phyloP scores from a whole-genome alignment of 305 asterid genomes.

The Galium porrigens region DNA sequence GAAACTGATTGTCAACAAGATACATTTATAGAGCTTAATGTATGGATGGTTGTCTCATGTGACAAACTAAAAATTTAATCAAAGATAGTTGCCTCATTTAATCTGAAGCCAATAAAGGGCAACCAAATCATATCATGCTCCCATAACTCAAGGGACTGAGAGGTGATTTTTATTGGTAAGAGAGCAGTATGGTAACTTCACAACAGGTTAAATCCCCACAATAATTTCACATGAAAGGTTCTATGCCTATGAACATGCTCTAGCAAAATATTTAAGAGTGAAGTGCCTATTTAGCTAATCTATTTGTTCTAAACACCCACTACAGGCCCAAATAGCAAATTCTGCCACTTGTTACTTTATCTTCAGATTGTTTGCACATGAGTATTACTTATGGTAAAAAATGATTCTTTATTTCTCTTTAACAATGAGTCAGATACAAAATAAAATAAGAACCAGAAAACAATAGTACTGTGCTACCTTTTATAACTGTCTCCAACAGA shows the following conservation, averaged over 20 bases:
- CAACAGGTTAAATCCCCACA: not conserved
- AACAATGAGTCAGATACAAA: not conserved
- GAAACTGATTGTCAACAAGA: not conserved
- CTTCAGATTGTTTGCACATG: slow-evolving; percentile 1
- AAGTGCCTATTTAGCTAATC: not conserved
- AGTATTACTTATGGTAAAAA: not conserved
- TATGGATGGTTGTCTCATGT: not conserved
- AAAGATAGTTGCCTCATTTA: not conserved
- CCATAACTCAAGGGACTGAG: not conserved
- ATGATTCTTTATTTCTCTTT: not conserved
- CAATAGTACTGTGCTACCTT: slow-evolving; percentile 38
- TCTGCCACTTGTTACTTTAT: not conserved
- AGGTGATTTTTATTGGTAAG: not conserved
- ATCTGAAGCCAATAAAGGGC: not conserved
- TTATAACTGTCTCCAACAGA: slow-evolving; percentile 60
- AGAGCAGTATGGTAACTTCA: not conserved
- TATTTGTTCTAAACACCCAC: not conserved
- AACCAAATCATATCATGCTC: not conserved
- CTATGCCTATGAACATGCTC: not conserved
- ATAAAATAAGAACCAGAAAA: not conserved
- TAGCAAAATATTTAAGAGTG: too few relatives aligned
- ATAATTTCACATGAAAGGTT: not conserved
- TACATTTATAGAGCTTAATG: not conserved
- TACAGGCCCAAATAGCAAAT: not conserved
- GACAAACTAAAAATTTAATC: not conserved